Evolutionary conservation across 306 rosid species (phyloP).

Genomic region (Alnus rubra): DNA sequence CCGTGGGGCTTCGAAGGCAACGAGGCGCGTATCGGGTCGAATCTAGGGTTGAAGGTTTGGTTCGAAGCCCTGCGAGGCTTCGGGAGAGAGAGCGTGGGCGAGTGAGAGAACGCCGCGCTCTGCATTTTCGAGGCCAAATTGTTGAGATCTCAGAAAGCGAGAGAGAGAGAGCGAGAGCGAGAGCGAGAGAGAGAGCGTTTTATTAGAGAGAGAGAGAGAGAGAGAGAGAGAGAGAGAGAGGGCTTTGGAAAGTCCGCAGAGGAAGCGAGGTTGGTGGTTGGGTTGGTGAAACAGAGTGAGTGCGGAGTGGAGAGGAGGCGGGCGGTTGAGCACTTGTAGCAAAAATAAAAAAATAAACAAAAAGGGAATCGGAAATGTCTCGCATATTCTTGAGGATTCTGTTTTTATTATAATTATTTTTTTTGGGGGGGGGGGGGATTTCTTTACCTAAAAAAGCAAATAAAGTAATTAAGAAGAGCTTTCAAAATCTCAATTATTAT

Average conservation of each 20-base stretch:
- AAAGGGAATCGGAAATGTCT: neutral
- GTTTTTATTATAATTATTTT: no score
- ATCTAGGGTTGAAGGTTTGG: constrained; percentile 3
- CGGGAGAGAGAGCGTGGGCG: constrained; percentile 28
- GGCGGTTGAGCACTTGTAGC: no score
- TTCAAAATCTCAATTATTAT: no score
- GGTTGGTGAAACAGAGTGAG: constrained; percentile 24
- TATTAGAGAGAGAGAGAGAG: neutral
- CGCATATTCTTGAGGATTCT: no score
- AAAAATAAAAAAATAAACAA: neutral
- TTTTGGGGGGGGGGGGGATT: no score
- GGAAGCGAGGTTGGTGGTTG: constrained; percentile 7
- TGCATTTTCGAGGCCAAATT: constrained; percentile 47
- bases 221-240: constrained; percentile 5
- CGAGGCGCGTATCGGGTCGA: constrained; percentile 35
- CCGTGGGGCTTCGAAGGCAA: constrained; percentile 31
- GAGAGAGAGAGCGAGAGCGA: neutral
- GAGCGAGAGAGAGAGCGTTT: neutral
- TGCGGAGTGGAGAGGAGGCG: neutral
- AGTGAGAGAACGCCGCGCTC: constrained; percentile 51
- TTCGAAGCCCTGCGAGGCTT: constrained; percentile 26
- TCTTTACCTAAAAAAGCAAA: no score
- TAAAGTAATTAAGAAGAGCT: no score
- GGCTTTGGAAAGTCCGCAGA: constrained; percentile 49
- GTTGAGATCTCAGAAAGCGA: constrained; percentile 23